phyloP scores from a whole-genome alignment of 306 rosid species.

The Carpinus viminea region DNA sequence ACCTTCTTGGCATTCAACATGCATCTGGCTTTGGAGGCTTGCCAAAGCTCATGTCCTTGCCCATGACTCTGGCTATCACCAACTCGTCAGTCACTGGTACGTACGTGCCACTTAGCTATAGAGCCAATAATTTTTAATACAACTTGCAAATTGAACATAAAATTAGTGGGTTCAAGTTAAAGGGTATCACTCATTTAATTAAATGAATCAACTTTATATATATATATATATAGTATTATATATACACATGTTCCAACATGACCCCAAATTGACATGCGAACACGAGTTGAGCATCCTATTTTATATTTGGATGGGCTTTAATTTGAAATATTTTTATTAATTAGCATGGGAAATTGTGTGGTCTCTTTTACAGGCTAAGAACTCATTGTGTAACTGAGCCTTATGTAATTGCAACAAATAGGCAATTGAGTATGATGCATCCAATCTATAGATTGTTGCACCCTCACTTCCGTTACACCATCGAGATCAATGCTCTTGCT shows the following conservation, averaged over 20 bases:
- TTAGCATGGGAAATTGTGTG: neutral
- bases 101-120: conserved; percentile 12
- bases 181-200: no score
- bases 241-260: no score
- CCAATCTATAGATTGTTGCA: conserved; percentile 71
- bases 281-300: neutral
- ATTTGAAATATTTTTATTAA: neutral
- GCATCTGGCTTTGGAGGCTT: conserved; percentile 56
- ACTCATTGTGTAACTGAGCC: conserved; percentile 84
- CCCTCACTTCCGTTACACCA: conserved; percentile 85
- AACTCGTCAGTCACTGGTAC: conserved; percentile 57
- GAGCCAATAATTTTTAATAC: no score
- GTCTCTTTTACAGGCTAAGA: conserved; percentile 56
- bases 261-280: no score
- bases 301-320: neutral
- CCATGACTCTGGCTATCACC: conserved; percentile 56
- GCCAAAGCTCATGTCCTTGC: conserved; percentile 60
- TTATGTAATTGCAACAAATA: conserved; percentile 72
- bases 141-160: neutral
- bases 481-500: conserved; percentile 86
- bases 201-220: no score
- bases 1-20: conserved; percentile 42
- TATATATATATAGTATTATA: no score
- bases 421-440: conserved; percentile 81
- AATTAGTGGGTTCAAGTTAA: no score